Conservation (phyloP, 495 filamentous ascomycete genomes). For the Lineolata rhizophorae region DNA sequence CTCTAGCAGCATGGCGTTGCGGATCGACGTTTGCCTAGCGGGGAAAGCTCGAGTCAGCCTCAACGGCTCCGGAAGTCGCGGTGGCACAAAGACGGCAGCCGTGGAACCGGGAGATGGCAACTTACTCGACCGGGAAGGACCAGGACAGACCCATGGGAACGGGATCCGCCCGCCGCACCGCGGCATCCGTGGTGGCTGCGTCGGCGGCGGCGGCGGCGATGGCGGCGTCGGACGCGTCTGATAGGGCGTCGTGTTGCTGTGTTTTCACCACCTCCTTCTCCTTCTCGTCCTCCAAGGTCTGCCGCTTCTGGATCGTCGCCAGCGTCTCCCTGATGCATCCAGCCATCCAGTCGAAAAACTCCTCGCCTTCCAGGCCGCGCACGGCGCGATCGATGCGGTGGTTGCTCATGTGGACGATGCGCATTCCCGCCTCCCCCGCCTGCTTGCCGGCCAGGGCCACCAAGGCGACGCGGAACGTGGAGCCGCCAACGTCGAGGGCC, state of each 20-base stretch:
- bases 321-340: constrained; percentile 32
- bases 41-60: constrained; percentile 44
- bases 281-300: too few species aligned
- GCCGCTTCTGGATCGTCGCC: too few species aligned
- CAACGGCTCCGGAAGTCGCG: too few species aligned
- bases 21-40: constrained; percentile 29
- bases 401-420: constrained; percentile 26
- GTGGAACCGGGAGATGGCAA: too few species aligned
- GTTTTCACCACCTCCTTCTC: too few species aligned
- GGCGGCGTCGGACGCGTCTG: too few species aligned
- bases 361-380: constrained; percentile 27
- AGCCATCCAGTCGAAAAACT: constrained; percentile 53
- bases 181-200: too few species aligned
- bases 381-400: constrained; percentile 32
- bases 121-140: constrained; percentile 46
- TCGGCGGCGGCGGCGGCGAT: constrained; percentile 10
- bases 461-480: constrained; percentile 40
- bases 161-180: too few species aligned
- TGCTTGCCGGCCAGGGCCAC: constrained; percentile 30
- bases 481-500: constrained; percentile 44
- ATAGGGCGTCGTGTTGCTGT: too few species aligned
- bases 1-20: constrained; percentile 31
- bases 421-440: constrained; percentile 21
- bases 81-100: too few species aligned
- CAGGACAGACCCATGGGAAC: constrained; percentile 41